Percentiles rank a stretch among this genome's conserved stretches.
These are phyloP conservation scores for Botrytis aclada DNA, from an alignment of 2,329 filamentous ascomycete species.

Conservation along the genomic window DNA sequence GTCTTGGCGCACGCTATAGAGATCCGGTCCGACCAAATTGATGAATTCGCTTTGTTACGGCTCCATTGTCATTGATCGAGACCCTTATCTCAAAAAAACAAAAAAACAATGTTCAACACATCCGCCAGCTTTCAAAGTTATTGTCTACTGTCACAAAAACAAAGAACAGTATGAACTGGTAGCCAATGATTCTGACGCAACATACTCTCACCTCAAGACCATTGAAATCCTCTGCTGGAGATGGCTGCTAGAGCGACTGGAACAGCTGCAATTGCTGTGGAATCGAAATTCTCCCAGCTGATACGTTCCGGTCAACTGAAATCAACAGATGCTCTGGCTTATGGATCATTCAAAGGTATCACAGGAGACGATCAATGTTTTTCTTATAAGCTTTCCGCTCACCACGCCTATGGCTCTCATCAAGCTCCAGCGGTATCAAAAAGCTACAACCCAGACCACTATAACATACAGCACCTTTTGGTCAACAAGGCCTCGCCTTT, in stretches of 20 bases:
- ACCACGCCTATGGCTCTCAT: constrained; percentile 1
- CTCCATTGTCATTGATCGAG: not conserved
- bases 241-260: constrained; percentile 5
- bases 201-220: not conserved
- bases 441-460: not conserved
- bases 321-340: not conserved
- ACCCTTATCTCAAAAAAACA: not conserved
- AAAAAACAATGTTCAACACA: not conserved
- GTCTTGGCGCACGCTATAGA: not conserved
- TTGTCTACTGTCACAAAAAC: not conserved
- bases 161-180: not conserved
- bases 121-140: not conserved
- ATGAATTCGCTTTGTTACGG: not conserved
- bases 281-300: constrained; percentile 1
- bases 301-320: not conserved
- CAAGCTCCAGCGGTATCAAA: not conserved
- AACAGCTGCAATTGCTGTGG: not conserved
- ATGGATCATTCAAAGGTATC: constrained; percentile 3
- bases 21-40: not conserved
- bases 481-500: constrained; percentile 37
- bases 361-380: not conserved
- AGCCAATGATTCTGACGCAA: not conserved
- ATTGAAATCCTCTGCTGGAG: not conserved
- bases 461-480: constrained; percentile 12
- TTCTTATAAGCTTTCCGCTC: not conserved